These are phyloP conservation scores for Nymphaea thermarum DNA, from an alignment of 164 flowering plant genomes.

Conservation along the genomic window DNA sequence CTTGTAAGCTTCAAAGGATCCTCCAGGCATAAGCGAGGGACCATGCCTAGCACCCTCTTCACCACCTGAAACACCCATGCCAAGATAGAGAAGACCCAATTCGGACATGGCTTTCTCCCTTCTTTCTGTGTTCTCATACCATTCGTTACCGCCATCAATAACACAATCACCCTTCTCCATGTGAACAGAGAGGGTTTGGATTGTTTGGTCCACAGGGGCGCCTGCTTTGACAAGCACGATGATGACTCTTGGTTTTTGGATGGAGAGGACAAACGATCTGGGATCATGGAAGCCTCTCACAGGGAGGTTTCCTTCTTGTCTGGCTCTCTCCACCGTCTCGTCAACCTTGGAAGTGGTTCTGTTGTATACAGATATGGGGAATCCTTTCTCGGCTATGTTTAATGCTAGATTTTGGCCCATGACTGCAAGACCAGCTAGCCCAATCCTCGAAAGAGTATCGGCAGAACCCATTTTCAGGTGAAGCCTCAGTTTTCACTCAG, in stretches of 20 bases:
- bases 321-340: slow-evolving; percentile 31
- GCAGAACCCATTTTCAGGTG: slow-evolving; percentile 7
- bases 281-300: slow-evolving; percentile 22
- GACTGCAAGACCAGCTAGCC: slow-evolving; percentile 44
- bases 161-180: slow-evolving; percentile 31
- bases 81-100: slow-evolving; percentile 20
- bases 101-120: slow-evolving; percentile 11
- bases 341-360: slow-evolving; percentile 36
- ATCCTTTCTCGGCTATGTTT: slow-evolving; percentile 35
- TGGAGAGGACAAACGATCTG: slow-evolving; percentile 23
- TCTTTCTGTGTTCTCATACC: slow-evolving; percentile 34
- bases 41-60: slow-evolving; percentile 34
- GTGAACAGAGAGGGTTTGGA: slow-evolving; percentile 19
- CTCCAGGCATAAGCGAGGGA: slow-evolving; percentile 49
- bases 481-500: neutral
- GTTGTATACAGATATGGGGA: slow-evolving; percentile 42
- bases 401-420: slow-evolving; percentile 49
- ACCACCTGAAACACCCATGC: slow-evolving; percentile 43
- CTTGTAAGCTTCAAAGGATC: slow-evolving; percentile 31
- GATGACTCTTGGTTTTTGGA: slow-evolving; percentile 25
- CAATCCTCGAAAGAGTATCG: slow-evolving; percentile 25
- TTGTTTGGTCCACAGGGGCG: slow-evolving; percentile 36
- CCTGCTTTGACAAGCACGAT: slow-evolving; percentile 45
- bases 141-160: slow-evolving; percentile 35
- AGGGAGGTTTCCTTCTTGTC: slow-evolving; percentile 25